Base-by-base conservation (phyloP, 192 early-diverging fungal species). In the Lunasporangiospora selenospora region DNA sequence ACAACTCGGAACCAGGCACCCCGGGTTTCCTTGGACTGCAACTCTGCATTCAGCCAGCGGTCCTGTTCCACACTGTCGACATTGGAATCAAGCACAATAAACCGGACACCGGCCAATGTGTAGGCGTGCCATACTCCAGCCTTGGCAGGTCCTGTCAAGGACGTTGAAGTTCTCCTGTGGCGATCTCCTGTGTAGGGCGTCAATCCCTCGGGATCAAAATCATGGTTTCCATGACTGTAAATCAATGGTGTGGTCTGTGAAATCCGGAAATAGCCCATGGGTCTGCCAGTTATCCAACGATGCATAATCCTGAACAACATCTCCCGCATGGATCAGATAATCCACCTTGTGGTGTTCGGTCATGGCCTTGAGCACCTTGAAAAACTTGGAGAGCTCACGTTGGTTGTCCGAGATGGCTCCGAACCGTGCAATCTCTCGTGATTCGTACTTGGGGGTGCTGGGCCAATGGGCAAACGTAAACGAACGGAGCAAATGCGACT, bases 191-290 rank as follows among this genome's bases (percentile, higher is more conserved):
- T 92, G 41, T 81, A 76, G 2, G 57, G 59, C 27, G 82, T 82
- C n/a, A 62, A 52, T 2, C 79, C 65, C 3, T 57, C 46, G 42
- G 77, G 76, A 70, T 92, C 90, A 51, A 82, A 83, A 47, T 92
- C 90, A 52, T 92, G 90, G 66, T 92, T 92, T 21, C 90, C 90
- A 18, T 88, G 90, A 10, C 83, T 85, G 76, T 88, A 90, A 42
- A 89, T 87, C 30, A 87, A 37, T 4, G 90, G 88, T 8, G 77
- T 75, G 0, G 45, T 73, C 67, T 90, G 89, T 1, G 75, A 79
- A n/a, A 85, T 70, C 13, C 58, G 70, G 56, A 75, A 77, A 36
- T 83, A 67, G 1, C 85, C 85, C 27, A 92, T 38, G 8, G 90
- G 90, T 85, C 40, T 92, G 88, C 90, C 90, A 92, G 55, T 89